Evolutionary conservation across 305 asterid species (phyloP), one percentile per base, ranked within the genome.

Genomic region (Lippia alba): DNA sequence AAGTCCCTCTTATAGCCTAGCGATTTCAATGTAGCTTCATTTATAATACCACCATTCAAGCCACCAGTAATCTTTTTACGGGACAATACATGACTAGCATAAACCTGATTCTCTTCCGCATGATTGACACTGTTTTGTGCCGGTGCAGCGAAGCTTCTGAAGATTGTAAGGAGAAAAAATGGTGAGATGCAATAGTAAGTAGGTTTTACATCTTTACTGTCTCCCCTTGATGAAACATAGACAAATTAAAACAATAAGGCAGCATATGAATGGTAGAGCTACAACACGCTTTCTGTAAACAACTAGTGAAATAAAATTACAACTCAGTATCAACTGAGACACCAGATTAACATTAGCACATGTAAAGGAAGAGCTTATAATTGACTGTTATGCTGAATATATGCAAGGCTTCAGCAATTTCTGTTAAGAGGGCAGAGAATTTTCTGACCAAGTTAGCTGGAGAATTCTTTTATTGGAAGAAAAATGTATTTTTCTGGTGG

Each of bases 61-160:
- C 96, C 97, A 75, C 92, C 90, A 49, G 88, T 81, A 73, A 88
- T 83, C 87, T 85, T 85, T 82, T 86, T 94, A 74, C 94, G 89
- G 66, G 94, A 74, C 72, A 90, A 72, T 56, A 90, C 71, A 74
- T 78, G 86, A 76, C 83, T 82, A 10, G 74, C 59, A 78, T 76
- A 79, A 41, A 71, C 81, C 69, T 76, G 89, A 79, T 88, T 86
- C 73, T 79, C 87, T 76, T 71, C 89, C 56, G 87, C 73, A 73
- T 79, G 83, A 75, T 80, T 83, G 61, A 66, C 74, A 70, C 78
- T 79, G 76, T 81, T 85, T 57, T 82, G 85, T 16, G 79, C 74
- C 20, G 66, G 72, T 19, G 87, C 41, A 41, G 81, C 75, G 64
- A 77, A 69, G 75, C 60, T 86, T 89, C 98, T 93, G 89, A 72